Percentiles rank a stretch among this genome's conserved stretches.
These are phyloP conservation scores for Leptographium procerum DNA, from an alignment of 2,329 filamentous ascomycete species.

Conservation along the genomic window DNA sequence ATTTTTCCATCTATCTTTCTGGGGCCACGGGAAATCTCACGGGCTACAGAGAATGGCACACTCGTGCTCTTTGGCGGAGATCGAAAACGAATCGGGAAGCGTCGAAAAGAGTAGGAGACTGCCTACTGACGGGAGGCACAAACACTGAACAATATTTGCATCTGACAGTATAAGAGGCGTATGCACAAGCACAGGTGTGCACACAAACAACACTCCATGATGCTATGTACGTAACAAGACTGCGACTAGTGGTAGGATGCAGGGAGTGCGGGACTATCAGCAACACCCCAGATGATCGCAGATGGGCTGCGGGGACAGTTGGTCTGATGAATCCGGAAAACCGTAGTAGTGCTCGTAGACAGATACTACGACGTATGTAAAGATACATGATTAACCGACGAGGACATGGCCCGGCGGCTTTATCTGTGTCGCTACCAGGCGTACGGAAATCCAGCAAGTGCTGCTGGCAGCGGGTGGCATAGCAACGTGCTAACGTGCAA, in stretches of 20 bases:
- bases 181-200: not conserved
- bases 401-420: not conserved
- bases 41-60: not conserved
- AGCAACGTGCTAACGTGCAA: not conserved
- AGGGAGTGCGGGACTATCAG: not conserved
- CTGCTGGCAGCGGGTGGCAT: not conserved
- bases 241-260: not conserved
- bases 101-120: not conserved
- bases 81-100: too few relatives aligned
- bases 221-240: not conserved
- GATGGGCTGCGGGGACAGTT: not conserved
- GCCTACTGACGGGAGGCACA: not conserved
- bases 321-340: not conserved
- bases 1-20: not conserved
- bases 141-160: not conserved
- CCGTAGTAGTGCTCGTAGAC: not conserved
- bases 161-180: not conserved
- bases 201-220: not conserved
- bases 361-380: too few relatives aligned
- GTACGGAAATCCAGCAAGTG: not conserved
- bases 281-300: constrained; percentile 1
- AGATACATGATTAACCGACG: not conserved
- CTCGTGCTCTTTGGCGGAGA: too few relatives aligned
- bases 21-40: not conserved
- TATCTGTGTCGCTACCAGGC: not conserved